Evolutionary conservation across 2,329 filamentous ascomycete genomes (phyloP), one percentile per base, ranked within the genome.

Genomic region (Cercospora sp.): DNA sequence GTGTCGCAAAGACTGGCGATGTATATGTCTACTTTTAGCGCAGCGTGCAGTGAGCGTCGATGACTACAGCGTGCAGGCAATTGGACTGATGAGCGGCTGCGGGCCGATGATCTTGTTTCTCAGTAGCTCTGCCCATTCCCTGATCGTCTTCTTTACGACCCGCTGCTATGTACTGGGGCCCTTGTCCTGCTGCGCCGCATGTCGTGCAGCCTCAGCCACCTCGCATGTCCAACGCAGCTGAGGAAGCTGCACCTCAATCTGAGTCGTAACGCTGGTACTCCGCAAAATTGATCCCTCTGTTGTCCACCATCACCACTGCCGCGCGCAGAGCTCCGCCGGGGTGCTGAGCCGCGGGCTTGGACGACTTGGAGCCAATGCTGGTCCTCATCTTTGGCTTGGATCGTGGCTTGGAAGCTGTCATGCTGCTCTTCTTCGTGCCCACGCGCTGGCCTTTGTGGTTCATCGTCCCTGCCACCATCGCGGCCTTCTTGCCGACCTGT

Each of bases 261-360:
- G 28, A 12, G 3, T 42, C 36, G 59, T 60, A 64, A 2, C 65
- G 62, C 58, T 63, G 36, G 31, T 70, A 70, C 53, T 65, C 65
- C 3, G 63, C 55, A 20, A 69, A 31, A 16, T 69, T 16, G 62
- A 71, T 64, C n/a, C 39, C 48, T n/a, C 31, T 61, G 30, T 65
- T 63, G 36, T 71, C 69, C 30, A 67, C 33, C 23, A 61, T 16
- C 16, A 69, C 62, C 23, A 55, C 30, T 10, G 26, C 36, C 28
- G 31, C 48, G 13, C 18, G 48, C 48, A 51, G 42, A 65, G 20
- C n/a, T 58, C 28, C 26, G 18, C 57, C 33, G 18, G 30, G 18
- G 7, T 31, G 23, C 33, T 51, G 63, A 23, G 55, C 55, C 26
- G 63, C 63, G 33, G 53, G 26, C 64, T 62, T 66, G 64, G 64